These are phyloP conservation scores for Lenzites betulinus DNA, from an alignment of 768 basidiomycete genomes.

Conservation along the genomic window DNA sequence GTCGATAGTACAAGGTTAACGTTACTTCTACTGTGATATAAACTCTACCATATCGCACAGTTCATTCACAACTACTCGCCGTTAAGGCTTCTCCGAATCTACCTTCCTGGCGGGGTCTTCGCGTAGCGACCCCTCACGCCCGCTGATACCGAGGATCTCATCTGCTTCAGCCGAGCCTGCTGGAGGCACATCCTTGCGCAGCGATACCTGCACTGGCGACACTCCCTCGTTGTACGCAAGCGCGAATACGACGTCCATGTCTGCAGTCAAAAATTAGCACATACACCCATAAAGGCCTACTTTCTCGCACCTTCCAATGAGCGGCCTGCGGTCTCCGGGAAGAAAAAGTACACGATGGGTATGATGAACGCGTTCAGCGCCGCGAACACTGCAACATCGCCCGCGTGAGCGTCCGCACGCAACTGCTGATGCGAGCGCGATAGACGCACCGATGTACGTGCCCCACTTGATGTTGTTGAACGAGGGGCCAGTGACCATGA, in stretches of 20 bases:
- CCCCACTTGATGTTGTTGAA: slow-evolving; percentile 60
- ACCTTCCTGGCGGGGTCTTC: not conserved
- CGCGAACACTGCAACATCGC: slow-evolving; percentile 46
- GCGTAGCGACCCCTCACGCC: not conserved
- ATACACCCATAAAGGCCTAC: not conserved
- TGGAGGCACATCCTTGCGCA: slow-evolving; percentile 35
- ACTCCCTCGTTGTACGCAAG: slow-evolving; percentile 37
- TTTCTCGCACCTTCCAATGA: slow-evolving; percentile 52
- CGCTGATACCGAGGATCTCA: slow-evolving; percentile 34
- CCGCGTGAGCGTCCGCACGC: not conserved
- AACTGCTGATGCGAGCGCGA: not conserved
- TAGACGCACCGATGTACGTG: slow-evolving; percentile 54
- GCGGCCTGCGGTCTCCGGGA: slow-evolving; percentile 61
- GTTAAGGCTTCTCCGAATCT: slow-evolving; percentile 1
- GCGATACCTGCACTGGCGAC: slow-evolving; percentile 36
- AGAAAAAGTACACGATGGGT: slow-evolving; percentile 59
- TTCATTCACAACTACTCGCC: not conserved
- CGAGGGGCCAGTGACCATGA: slow-evolving; percentile 63
- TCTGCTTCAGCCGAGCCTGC: slow-evolving; percentile 40
- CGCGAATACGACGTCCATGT: slow-evolving; percentile 40
- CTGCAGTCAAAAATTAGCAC: slow-evolving; percentile 6
- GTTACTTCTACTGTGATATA: too few species aligned
- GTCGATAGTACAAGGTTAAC: too few species aligned
- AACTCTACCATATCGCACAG: too few species aligned
- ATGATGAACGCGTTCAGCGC: slow-evolving; percentile 57